Conservation (phyloP, 306 rosid species). For the Ormosia semicastrata region DNA sequence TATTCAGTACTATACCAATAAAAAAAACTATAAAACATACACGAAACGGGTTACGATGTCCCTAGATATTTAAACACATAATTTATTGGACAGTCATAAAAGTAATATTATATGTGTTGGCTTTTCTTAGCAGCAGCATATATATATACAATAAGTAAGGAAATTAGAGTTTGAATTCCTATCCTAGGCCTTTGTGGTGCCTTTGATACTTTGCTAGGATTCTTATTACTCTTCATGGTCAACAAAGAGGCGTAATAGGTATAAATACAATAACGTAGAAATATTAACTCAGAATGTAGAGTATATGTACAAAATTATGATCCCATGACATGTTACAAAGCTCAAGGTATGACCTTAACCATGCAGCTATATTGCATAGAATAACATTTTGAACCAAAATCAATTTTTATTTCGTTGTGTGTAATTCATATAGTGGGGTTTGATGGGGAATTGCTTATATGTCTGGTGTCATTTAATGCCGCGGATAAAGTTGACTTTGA, state of each 20-base stretch:
- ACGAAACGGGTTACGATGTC: constrained; percentile 40
- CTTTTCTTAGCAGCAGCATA: constrained; percentile 17
- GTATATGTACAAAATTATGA: no score
- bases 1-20: neutral
- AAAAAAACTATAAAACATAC: constrained; percentile 1
- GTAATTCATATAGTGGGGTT: neutral
- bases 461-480: neutral
- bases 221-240: neutral
- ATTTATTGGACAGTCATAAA: neutral
- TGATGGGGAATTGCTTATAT: neutral
- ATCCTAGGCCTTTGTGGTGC: constrained; percentile 29
- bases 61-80: neutral
- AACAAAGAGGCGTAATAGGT: neutral
- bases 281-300: no score
- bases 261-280: neutral
- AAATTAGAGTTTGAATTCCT: constrained; percentile 30
- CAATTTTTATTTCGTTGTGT: neutral
- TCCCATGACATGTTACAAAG: neutral
- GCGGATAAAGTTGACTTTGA: neutral
- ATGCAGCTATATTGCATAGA: neutral
- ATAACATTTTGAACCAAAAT: neutral
- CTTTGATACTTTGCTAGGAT: constrained; percentile 9
- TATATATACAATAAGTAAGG: neutral
- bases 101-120: constrained; percentile 6
- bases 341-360: neutral